Evolutionary conservation across 306 rosid species (phyloP).

Genomic region (Carpinus viminea): DNA sequence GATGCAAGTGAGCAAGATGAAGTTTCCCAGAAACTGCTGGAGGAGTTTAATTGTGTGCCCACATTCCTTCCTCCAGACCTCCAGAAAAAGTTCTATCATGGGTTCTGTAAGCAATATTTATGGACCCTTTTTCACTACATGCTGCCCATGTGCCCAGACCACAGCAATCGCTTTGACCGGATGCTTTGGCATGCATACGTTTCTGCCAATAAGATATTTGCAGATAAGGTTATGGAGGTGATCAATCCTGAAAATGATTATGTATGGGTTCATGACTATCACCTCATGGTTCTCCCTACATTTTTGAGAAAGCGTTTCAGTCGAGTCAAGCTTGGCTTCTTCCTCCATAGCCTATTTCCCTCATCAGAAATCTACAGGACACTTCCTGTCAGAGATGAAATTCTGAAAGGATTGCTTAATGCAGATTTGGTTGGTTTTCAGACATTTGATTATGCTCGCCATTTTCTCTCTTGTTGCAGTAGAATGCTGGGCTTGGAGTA

Average conservation of each 20-base stretch:
- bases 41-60: constrained; percentile 78
- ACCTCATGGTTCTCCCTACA: constrained; percentile 94
- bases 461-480: constrained; percentile 80
- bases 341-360: constrained; percentile 86
- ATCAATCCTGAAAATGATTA: constrained; percentile 66
- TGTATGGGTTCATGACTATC: constrained; percentile 95
- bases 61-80: constrained; percentile 67
- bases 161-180: constrained; percentile 65
- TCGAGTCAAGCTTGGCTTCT: constrained; percentile 77
- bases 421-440: constrained; percentile 83
- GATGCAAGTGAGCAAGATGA: constrained; percentile 67
- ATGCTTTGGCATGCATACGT: constrained; percentile 85
- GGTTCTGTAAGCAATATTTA: constrained; percentile 79
- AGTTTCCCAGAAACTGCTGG: constrained; percentile 61
- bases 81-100: constrained; percentile 67
- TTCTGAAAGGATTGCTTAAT: constrained; percentile 70
- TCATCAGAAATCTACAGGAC: constrained; percentile 81
- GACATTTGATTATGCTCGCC: constrained; percentile 92
- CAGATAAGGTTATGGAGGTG: constrained; percentile 77
- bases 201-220: constrained; percentile 78
- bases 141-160: constrained; percentile 75
- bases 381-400: constrained; percentile 79
- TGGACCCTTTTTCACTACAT: constrained; percentile 89
- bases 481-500: constrained; percentile 81
- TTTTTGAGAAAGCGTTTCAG: constrained; percentile 61